phyloP scores from a whole-genome alignment of 1,284 basidiomycete species.

The Pseudozyma tsukubaensis region DNA sequence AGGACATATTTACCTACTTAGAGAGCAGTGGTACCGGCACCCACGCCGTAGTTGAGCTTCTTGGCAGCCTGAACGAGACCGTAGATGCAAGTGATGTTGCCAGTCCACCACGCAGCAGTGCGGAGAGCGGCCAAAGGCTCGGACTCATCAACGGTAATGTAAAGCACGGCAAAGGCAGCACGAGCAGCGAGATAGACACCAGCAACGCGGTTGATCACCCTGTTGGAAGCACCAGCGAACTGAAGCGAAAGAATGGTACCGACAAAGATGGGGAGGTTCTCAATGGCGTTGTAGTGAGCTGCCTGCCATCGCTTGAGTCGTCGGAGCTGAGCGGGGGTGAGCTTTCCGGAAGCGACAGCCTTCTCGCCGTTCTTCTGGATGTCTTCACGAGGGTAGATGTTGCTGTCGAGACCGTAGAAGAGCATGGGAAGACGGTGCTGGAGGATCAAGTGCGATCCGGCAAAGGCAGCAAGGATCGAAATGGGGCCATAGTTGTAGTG shows the following conservation, averaged over 20 bases:
- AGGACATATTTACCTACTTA: constrained; percentile 1
- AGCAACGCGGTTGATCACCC: constrained; percentile 45
- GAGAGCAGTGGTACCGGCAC: constrained; percentile 30
- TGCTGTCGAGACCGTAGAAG: constrained; percentile 51
- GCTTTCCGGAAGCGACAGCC: constrained; percentile 46
- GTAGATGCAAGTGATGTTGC: constrained; percentile 48
- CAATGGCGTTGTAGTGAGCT: constrained; percentile 52
- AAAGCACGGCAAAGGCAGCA: constrained; percentile 33
- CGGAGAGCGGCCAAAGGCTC: constrained; percentile 20
- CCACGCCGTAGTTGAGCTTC: constrained; percentile 40
- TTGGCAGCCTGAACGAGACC: constrained; percentile 46
- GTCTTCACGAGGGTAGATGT: constrained; percentile 44
- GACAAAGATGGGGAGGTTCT: constrained; percentile 45
- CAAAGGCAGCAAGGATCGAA: constrained; percentile 52
- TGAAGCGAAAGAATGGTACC: constrained; percentile 50
- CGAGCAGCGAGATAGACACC: constrained; percentile 38
- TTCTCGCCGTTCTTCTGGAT: constrained; percentile 37
- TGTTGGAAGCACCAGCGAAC: constrained; percentile 41
- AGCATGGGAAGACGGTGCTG: constrained; percentile 49
- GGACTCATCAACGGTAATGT: constrained; percentile 29
- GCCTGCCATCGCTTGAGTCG: constrained; percentile 51
- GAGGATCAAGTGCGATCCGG: constrained; percentile 45
- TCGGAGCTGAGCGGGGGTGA: constrained; percentile 37
- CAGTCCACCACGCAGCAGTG: constrained; percentile 45
- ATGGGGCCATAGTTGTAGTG: constrained; percentile 47